Percentiles rank a stretch among this genome's conserved stretches.
Conservation (phyloP, 2,329 filamentous ascomycete genomes). For the Aspergillus terreus region DNA sequence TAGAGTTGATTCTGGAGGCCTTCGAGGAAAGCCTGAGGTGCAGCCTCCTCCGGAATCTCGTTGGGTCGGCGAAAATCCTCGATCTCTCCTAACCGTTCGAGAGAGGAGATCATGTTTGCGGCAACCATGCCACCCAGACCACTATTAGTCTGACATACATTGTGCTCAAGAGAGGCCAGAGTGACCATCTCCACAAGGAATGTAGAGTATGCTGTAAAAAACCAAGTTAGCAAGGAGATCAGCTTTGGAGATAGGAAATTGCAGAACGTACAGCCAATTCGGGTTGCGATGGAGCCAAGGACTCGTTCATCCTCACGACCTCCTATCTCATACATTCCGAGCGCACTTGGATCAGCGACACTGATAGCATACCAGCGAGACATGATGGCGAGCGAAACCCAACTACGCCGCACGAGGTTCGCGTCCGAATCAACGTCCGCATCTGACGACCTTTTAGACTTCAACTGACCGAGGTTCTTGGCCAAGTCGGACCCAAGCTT, state of each 20-base stretch:
- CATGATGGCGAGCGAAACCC: slow-evolving; percentile 38
- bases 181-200: slow-evolving; percentile 35
- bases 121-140: slow-evolving; percentile 35
- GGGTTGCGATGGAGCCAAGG: slow-evolving; percentile 32
- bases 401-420: slow-evolving; percentile 38
- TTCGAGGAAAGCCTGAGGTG: slow-evolving; percentile 28
- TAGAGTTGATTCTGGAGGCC: slow-evolving; percentile 40
- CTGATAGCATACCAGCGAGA: slow-evolving; percentile 42
- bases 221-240: slow-evolving; percentile 4
- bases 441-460: slow-evolving; percentile 30
- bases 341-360: slow-evolving; percentile 37
- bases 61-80: slow-evolving; percentile 30
- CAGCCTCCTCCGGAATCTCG: slow-evolving; percentile 22
- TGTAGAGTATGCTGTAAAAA: slow-evolving; percentile 30
- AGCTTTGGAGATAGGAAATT: neutral
- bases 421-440: slow-evolving; percentile 39
- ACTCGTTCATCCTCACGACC: slow-evolving; percentile 37
- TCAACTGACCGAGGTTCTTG: slow-evolving; percentile 37
- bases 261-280: slow-evolving; percentile 35
- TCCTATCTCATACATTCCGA: slow-evolving; percentile 36
- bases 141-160: slow-evolving; percentile 34
- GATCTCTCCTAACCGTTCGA: slow-evolving; percentile 36
- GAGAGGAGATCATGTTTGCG: slow-evolving; percentile 32
- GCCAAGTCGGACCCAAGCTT: slow-evolving; percentile 38
- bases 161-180: slow-evolving; percentile 30